Percentiles rank a stretch among this genome's conserved stretches.
Evolutionary conservation across 768 basidiomycete species (phyloP).

Genomic region (Chiua virens): DNA sequence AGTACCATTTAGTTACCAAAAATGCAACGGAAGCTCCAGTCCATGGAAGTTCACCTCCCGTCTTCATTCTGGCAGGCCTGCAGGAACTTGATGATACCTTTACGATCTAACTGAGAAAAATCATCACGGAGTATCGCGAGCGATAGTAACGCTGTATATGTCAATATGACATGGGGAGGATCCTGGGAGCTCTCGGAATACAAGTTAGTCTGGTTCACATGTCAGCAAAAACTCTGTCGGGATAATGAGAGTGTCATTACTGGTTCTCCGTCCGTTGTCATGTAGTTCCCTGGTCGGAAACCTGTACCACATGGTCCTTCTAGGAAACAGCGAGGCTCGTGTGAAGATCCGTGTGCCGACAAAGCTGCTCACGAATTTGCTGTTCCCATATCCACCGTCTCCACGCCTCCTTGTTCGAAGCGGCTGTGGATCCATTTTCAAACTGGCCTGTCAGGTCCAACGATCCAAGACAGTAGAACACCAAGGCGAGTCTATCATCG

Average conservation of each 20-base stretch:
- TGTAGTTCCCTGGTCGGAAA: conserved; percentile 75
- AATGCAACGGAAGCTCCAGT: conserved; percentile 10
- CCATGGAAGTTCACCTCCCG: conserved; percentile 61
- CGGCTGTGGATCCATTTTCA: conserved; percentile 38
- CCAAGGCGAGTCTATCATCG: conserved; percentile 67
- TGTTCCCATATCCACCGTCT: conserved; percentile 88
- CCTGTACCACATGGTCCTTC: conserved; percentile 62
- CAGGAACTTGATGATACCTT: conserved; percentile 67
- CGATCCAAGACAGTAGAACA: conserved; percentile 85
- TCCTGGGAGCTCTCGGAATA: conserved; percentile 52
- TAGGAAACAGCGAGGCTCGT: conserved; percentile 23
- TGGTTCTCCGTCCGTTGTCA: conserved; percentile 41
- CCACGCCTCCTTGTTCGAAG: conserved; percentile 62
- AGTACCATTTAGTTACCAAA: conserved; percentile 1
- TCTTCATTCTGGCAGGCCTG: conserved; percentile 71
- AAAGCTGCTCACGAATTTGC: conserved; percentile 54
- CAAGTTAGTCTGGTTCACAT: conserved; percentile 26
- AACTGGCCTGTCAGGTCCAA: conserved; percentile 72
- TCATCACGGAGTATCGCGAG: conserved; percentile 89
- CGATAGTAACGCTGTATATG: conserved; percentile 85
- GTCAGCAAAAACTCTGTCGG: conserved; percentile 5
- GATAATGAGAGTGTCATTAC: conserved; percentile 8
- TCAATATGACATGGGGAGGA: conserved; percentile 86
- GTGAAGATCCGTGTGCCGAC: neutral
- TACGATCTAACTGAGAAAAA: conserved; percentile 66